Conservation (phyloP, 257 asterid species). For the Solanum tarijense region DNA sequence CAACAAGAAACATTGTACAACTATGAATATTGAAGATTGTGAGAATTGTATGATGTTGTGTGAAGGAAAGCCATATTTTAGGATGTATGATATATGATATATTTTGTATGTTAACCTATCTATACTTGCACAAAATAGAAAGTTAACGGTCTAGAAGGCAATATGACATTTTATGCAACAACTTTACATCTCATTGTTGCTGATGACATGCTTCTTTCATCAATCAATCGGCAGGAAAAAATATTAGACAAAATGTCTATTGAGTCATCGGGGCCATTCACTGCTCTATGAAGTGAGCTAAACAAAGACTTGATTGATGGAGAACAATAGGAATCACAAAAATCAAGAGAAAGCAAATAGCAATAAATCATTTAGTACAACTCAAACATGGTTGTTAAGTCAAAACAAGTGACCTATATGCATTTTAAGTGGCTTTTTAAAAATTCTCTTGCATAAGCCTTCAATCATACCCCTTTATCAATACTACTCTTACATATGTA, state of each 20-base stretch:
- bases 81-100: background rate
- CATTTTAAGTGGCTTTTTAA: too few relatives aligned
- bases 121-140: conserved; percentile 77
- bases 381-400: too few relatives aligned
- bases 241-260: background rate
- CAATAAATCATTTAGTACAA: background rate
- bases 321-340: background rate
- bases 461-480: too few relatives aligned
- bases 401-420: too few relatives aligned
- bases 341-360: too few relatives aligned
- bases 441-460: too few relatives aligned
- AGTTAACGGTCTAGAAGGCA: conserved; percentile 72
- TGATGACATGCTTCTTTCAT: too few relatives aligned
- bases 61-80: background rate
- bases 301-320: background rate
- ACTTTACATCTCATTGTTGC: too few relatives aligned
- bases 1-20: background rate
- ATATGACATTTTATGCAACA: conserved; percentile 28
- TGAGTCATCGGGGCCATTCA: background rate
- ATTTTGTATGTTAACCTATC: background rate
- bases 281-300: background rate
- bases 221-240: too few relatives aligned
- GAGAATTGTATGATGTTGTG: background rate
- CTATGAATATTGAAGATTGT: background rate
- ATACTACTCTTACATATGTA: too few relatives aligned